Base-by-base conservation (phyloP, 495 filamentous ascomycete genomes). In the Xylaria flabelliformis region DNA sequence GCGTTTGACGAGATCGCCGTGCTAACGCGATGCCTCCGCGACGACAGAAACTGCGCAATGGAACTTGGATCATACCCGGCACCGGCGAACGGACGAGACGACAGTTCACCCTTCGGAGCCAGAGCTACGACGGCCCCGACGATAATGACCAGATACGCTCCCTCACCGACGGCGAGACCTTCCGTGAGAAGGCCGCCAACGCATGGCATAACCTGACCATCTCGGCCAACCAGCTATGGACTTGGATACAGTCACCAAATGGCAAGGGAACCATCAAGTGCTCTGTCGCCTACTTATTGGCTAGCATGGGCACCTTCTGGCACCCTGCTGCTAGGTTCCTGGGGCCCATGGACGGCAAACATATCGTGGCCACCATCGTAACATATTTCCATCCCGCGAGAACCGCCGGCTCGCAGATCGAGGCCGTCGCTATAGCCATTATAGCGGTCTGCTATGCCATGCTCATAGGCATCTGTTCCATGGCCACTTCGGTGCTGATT, bases 301-400 rank as follows among this genome's bases (percentile, higher is more conserved):
- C 92, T 12, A 97, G 94, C 69, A 82, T 97, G 79, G 94, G 90
- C 17, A 98, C 96, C 0, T 97, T 95, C 75, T 90, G 93, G 73
- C 88, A 90, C 6, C 86, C 88, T 4, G 85, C 98, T 62, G 89
- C 94, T 4, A 82, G 84, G 3, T 84, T 92, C 69, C 83, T 99
- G 46, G 96, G 96, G 6, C 87, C 90, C 72, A 92, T 95, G 77
- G 95, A 98, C 85, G 94, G 95, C 29, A 99, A 99, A 80, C 96
- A 98, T 81, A 91, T 98, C 83, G 95, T 97, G 50, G 93, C 94
- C 61, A 97, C 94, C 3, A 88, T 97, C 62, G 94, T 92, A 24
- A 95, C 97, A 12, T 99, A 98, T 76, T 99, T 98, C 81, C 95
- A 99, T 80, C 95, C 96, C n/a, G 94, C 95, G 15, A 86, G 96